phyloP scores from a whole-genome alignment of 192 early-diverging fungal species.

The Phycomyces nitens region DNA sequence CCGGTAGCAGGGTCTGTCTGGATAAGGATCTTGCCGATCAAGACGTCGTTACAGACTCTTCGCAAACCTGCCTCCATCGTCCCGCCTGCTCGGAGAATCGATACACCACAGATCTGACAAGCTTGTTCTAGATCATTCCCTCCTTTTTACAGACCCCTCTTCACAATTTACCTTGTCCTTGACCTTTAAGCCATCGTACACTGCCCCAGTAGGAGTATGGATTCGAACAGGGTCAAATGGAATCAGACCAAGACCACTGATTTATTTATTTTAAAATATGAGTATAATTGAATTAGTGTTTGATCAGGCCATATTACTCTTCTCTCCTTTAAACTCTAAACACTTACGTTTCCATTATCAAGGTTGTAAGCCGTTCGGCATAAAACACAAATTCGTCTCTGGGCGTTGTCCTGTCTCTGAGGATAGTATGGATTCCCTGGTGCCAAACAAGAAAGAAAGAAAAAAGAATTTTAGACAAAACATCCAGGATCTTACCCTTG shows the following conservation, averaged over 20 bases:
- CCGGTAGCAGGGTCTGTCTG: conserved; percentile 73
- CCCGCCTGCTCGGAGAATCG: conserved; percentile 83
- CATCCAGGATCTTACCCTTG: no score
- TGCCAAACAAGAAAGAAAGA: background rate
- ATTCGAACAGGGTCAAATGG: conserved; percentile 12
- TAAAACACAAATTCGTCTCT: conserved; percentile 91
- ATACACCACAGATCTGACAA: conserved; percentile 67
- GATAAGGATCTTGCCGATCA: conserved; percentile 89
- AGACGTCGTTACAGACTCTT: conserved; percentile 74
- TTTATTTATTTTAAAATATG: no score
- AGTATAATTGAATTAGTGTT: no score
- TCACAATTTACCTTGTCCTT: conserved; percentile 16
- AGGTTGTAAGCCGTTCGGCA: conserved; percentile 79
- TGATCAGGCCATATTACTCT: no score
- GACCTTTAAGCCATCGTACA: conserved; percentile 15
- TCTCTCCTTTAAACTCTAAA: background rate
- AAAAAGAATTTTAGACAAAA: background rate
- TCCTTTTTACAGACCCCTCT: background rate
- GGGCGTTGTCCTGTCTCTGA: conserved; percentile 65
- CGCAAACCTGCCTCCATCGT: conserved; percentile 88
- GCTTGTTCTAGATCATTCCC: background rate
- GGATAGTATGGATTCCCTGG: conserved; percentile 78
- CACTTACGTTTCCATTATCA: conserved; percentile 80
- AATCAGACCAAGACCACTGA: conserved; percentile 19
- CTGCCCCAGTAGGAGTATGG: conserved; percentile 11